Base-by-base conservation (phyloP, 768 basidiomycete genomes). In the Boletellus ananas region DNA sequence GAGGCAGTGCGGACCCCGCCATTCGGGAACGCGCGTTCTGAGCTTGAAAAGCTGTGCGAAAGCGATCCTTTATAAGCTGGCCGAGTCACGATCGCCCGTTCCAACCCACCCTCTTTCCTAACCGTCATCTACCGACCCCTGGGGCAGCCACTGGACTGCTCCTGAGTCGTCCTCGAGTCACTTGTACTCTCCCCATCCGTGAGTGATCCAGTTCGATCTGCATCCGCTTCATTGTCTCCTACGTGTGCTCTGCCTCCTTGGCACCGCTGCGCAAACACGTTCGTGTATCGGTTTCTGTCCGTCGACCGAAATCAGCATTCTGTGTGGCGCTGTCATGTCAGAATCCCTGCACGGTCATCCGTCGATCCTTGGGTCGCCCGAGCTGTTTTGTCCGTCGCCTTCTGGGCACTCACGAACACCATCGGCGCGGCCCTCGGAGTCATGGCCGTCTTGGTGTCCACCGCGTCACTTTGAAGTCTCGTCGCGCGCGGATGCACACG, bases 41-140 rank as follows among this genome's bases (percentile, higher is more conserved):
- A 68, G 66, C 51, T 68, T 69, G 68, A 68, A 68, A 69, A 58
- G 66, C 66, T 55, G 59, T 68, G 66, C 60, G 56, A 55, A 55
- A 52, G 39, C 21, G 23, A 20, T 29, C 44, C 40, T 54, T 62
- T 69, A 69, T 66, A 68, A 68, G 61, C 53, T 14, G 40, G 6
- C 37, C 63, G 68, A 68, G 66, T 68, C 68, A 68, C 25, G 47
- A 0, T 2, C 13, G 1, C 17, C 27, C 27, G 37, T 29, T 3
- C 16, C 31, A 43, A 54, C n/a, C 45, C 14, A 20, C 47, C 56
- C 49, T 43, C 49, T 54, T 42, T 33, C 18, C 49, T 6, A 20
- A 17, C 68, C 57, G 42, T 40, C 66, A 68, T 45, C 56, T 39
- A 14, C 46, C 34, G 40, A 54, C 49, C 49, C 38, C 33, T 38